Conservation (phyloP, 2,329 filamentous ascomycete species). For the Fonsecaea pedrosoi region DNA sequence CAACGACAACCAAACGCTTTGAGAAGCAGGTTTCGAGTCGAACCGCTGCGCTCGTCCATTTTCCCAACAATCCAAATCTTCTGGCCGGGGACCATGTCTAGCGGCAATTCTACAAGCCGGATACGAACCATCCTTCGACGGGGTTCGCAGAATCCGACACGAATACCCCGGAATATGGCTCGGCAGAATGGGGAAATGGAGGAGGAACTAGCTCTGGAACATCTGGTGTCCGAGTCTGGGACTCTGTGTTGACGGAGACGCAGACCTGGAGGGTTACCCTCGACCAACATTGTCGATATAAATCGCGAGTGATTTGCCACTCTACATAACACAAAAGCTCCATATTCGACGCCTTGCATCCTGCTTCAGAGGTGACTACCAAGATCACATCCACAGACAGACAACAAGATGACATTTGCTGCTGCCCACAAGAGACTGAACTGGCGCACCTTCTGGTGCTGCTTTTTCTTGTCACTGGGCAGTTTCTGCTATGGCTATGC, state of each 20-base stretch:
- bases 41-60: background rate
- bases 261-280: background rate
- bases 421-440: background rate
- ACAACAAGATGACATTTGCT: conserved; percentile 9
- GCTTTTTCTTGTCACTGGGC: conserved; percentile 18
- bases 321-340: background rate
- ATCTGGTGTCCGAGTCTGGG: background rate
- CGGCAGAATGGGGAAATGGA: background rate
- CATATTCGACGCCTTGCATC: background rate
- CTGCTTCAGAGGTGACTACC: background rate
- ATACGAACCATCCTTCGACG: background rate
- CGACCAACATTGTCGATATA: background rate
- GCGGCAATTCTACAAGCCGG: background rate
- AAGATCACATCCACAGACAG: background rate
- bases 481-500: conserved; percentile 16
- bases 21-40: background rate
- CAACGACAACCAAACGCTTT: background rate
- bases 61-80: background rate
- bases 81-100: background rate
- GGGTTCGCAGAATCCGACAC: background rate
- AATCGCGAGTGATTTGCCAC: background rate
- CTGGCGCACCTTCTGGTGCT: conserved; percentile 15
- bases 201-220: background rate
- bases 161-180: background rate
- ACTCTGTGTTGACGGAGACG: background rate